Evolutionary conservation across 139 green algal genomes (phyloP).

Genomic region (Edaphochlamys debaryana): DNA sequence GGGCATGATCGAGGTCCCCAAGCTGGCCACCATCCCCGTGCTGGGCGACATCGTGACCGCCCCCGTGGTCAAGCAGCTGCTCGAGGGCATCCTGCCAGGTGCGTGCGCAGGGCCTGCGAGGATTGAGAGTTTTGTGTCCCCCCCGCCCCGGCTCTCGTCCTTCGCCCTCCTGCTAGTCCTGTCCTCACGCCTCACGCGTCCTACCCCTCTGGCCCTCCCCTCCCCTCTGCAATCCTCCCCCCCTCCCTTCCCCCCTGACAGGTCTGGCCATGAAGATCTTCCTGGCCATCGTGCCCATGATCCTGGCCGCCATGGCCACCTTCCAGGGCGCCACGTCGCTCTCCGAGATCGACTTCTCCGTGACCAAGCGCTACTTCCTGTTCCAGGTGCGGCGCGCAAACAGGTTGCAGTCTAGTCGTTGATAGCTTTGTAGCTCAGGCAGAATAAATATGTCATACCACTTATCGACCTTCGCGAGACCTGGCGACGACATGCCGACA

Average conservation of each 20-base stretch:
- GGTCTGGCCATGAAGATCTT: constrained; percentile 74
- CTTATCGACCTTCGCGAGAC: too few species aligned
- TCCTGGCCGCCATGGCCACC: constrained; percentile 21
- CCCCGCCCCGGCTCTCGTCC: too few species aligned
- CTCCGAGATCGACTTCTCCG: neutral
- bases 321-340: neutral
- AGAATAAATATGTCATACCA: too few species aligned
- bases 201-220: too few species aligned
- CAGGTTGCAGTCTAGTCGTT: too few species aligned
- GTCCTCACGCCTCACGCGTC: too few species aligned
- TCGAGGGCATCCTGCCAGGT: constrained; percentile 49
- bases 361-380: constrained; percentile 33
- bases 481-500: too few species aligned
- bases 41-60: constrained; percentile 38
- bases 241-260: neutral
- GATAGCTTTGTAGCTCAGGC: too few species aligned
- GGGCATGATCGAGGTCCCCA: constrained; percentile 47
- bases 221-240: too few species aligned
- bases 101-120: too few species aligned
- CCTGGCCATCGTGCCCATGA: constrained; percentile 69
- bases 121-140: too few species aligned
- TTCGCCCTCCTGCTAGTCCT: too few species aligned
- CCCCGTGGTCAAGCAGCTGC: constrained; percentile 39
- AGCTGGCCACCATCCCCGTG: constrained; percentile 19
- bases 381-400: constrained; percentile 34